Percentiles rank a stretch among this genome's conserved stretches.
These are phyloP conservation scores for Meira nashicola DNA, from an alignment of 1,284 basidiomycete genomes.

Conservation along the genomic window DNA sequence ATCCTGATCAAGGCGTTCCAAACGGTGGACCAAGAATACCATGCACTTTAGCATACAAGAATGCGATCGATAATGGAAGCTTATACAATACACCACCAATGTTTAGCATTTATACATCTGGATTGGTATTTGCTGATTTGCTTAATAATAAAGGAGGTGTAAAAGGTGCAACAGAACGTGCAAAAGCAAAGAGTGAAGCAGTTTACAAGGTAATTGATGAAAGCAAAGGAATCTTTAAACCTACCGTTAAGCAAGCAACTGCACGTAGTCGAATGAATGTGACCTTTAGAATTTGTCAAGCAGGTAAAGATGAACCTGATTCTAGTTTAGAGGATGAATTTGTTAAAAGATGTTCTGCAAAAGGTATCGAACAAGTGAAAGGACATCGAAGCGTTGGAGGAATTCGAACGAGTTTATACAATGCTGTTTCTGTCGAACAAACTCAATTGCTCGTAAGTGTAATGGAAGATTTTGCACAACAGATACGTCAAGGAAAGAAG, in stretches of 20 bases:
- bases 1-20: constrained; percentile 37
- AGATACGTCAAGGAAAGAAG: neutral
- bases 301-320: constrained; percentile 24
- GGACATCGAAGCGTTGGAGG: constrained; percentile 54
- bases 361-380: constrained; percentile 41
- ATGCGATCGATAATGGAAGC: constrained; percentile 70
- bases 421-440: constrained; percentile 81
- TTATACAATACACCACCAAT: constrained; percentile 94
- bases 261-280: constrained; percentile 50
- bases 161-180: constrained; percentile 51
- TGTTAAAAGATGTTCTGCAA: constrained; percentile 32
- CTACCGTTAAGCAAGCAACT: constrained; percentile 36
- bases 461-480: constrained; percentile 54
- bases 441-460: constrained; percentile 57
- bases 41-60: constrained; percentile 77
- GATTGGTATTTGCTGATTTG: constrained; percentile 75
- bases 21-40: constrained; percentile 65
- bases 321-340: constrained; percentile 40
- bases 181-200: constrained; percentile 24
- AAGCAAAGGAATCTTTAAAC: constrained; percentile 28
- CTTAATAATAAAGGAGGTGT: constrained; percentile 63
- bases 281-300: constrained; percentile 38
- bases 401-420: constrained; percentile 87
- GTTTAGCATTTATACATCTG: constrained; percentile 84
- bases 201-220: constrained; percentile 44